A percentile compares a stretch with the other conserved stretches of the same genome.
Conservation (phyloP, 2,329 filamentous ascomycete genomes). For the Massarina eburnea region DNA sequence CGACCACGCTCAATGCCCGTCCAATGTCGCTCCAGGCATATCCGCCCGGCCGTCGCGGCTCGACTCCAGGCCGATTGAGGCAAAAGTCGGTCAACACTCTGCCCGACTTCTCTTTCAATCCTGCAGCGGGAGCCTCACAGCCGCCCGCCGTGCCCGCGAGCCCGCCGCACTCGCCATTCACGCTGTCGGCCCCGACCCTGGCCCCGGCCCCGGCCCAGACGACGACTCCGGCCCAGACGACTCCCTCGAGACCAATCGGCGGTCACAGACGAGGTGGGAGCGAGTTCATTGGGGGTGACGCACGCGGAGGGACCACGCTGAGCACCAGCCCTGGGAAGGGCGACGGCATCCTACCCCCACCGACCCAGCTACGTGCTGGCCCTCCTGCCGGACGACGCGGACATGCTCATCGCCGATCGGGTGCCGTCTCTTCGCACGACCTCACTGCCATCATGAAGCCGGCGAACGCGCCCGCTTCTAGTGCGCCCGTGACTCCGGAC, state of each 20-base stretch:
- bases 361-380: conserved; percentile 52
- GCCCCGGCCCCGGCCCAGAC: too few species aligned
- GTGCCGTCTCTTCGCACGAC: conserved; percentile 81
- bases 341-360: conserved; percentile 59
- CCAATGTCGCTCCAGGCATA: conserved; percentile 43
- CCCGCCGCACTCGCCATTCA: conserved; percentile 42
- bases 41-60: conserved; percentile 36
- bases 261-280: conserved; percentile 75
- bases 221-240: conserved; percentile 32
- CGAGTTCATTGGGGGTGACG: conserved; percentile 80
- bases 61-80: conserved; percentile 33
- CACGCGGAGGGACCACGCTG: conserved; percentile 55
- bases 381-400: conserved; percentile 62
- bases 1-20: conserved; percentile 37
- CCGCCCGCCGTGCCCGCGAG: conserved; percentile 30
- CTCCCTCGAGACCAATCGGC: conserved; percentile 59
- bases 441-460: conserved; percentile 69
- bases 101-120: conserved; percentile 54
- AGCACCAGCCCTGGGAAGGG: conserved; percentile 71
- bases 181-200: conserved; percentile 33
- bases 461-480: conserved; percentile 59
- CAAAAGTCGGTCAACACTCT: conserved; percentile 48
- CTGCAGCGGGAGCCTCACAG: conserved; percentile 40
- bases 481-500: conserved; percentile 64
- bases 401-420: conserved; percentile 79